Evolutionary conservation across 306 rosid genomes (phyloP).

Genomic region (Hippophae rhamnoides): DNA sequence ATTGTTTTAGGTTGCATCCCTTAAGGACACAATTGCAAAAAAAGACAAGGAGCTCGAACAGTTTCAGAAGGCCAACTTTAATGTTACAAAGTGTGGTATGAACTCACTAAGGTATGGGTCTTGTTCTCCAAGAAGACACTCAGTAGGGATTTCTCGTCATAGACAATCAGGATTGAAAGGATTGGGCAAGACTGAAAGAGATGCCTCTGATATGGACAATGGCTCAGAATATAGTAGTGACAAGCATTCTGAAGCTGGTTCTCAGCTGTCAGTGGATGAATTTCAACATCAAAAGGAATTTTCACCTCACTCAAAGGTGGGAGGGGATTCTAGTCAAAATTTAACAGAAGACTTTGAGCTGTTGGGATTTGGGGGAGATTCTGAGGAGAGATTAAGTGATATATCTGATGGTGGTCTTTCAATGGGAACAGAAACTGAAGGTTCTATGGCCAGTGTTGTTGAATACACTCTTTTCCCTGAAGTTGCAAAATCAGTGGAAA

Average conservation of each 20-base stretch:
- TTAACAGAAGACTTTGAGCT: conserved; percentile 71
- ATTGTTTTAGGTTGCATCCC: conserved; percentile 55
- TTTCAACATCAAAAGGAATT: conserved; percentile 39
- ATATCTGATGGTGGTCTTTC: conserved; percentile 98
- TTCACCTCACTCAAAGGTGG: conserved; percentile 31
- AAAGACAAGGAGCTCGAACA: conserved; percentile 82
- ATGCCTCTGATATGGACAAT: conserved; percentile 58
- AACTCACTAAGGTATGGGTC: conserved; percentile 41
- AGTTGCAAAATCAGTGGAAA: conserved; percentile 45
- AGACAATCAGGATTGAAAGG: conserved; percentile 36
- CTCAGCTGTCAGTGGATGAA: conserved; percentile 63
- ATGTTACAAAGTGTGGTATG: conserved; percentile 37
- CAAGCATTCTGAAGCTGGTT: conserved; percentile 73
- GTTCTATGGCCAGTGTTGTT: conserved; percentile 78
- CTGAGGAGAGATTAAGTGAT: conserved; percentile 93
- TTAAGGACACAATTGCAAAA: conserved; percentile 56
- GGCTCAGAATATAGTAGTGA: conserved; percentile 67
- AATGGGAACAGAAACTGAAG: conserved; percentile 99
- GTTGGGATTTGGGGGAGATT: conserved; percentile 77
- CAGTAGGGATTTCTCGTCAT: conserved; percentile 40
- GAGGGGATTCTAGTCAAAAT: conserved; percentile 35
- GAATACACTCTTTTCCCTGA: conserved; percentile 95
- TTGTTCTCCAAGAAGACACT: conserved; percentile 63
- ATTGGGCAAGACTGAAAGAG: conserved; percentile 29
- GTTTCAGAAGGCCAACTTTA: conserved; percentile 49